These are phyloP conservation scores for Phyllosticta ampelicida DNA, from an alignment of 2,329 filamentous ascomycete genomes.

Conservation along the genomic window DNA sequence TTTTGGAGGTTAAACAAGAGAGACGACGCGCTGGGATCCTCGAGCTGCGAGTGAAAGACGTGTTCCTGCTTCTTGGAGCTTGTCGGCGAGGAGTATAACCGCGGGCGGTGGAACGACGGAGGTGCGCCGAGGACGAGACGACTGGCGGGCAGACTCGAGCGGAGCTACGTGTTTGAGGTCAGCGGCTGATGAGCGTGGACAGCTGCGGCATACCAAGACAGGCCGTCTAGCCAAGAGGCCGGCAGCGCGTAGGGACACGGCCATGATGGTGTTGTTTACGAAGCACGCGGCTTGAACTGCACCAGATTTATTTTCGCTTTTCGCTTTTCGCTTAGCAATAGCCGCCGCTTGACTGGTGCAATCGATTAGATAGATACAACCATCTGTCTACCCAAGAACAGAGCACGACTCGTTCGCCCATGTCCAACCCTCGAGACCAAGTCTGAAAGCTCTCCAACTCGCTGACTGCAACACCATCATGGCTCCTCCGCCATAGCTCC, in stretches of 20 bases:
- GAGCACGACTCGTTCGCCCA: background rate
- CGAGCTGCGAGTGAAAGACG: constrained; percentile 52
- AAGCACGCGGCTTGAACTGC: constrained; percentile 1
- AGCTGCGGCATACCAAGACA: constrained; percentile 19
- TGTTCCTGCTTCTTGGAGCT: constrained; percentile 16
- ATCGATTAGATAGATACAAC: background rate
- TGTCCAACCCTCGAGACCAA: background rate
- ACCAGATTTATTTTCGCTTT: too few relatives aligned
- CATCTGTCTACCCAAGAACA: background rate
- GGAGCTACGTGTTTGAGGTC: background rate
- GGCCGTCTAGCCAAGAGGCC: constrained; percentile 23
- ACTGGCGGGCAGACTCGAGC: background rate
- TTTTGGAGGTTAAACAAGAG: constrained; percentile 55
- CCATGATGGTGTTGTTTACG: constrained; percentile 16
- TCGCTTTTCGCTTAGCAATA: constrained; percentile 11
- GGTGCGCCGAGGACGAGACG: background rate
- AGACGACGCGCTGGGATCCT: constrained; percentile 52
- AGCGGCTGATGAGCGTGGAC: background rate
- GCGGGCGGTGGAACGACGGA: constrained; percentile 10
- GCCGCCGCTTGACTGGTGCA: constrained; percentile 3
- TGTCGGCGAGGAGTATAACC: constrained; percentile 19
- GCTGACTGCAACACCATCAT: background rate
- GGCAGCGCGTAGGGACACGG: constrained; percentile 27
- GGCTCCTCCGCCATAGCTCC: too few relatives aligned
- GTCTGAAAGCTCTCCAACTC: background rate